Percentiles rank a stretch among this genome's conserved stretches.
Evolutionary conservation across 2,329 filamentous ascomycete genomes (phyloP).

Genomic region (Diplodia intermedia): DNA sequence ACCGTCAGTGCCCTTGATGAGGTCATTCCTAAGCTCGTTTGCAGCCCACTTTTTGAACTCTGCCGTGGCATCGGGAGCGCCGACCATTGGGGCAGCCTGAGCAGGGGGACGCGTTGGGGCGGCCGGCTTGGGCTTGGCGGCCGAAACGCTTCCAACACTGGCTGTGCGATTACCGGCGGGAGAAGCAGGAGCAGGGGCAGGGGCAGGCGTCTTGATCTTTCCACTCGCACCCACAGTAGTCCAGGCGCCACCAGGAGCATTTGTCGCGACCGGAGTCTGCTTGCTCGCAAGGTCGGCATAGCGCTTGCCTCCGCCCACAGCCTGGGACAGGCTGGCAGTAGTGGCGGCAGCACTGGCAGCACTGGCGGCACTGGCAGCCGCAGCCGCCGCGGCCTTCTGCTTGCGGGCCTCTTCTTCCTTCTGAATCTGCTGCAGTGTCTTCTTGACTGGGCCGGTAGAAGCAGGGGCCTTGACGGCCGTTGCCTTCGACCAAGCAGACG

Average conservation of each 20-base stretch:
- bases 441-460: slow-evolving; percentile 64
- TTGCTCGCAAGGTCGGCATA: slow-evolving; percentile 96
- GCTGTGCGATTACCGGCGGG: slow-evolving; percentile 56
- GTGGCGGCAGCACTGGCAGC: slow-evolving; percentile 55
- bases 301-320: slow-evolving; percentile 70
- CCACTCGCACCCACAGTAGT: slow-evolving; percentile 93
- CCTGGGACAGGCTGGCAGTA: slow-evolving; percentile 34
- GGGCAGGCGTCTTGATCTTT: slow-evolving; percentile 80
- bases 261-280: slow-evolving; percentile 55
- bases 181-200: slow-evolving; percentile 61
- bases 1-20: slow-evolving; percentile 73
- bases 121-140: slow-evolving; percentile 60
- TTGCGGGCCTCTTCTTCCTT: slow-evolving; percentile 94
- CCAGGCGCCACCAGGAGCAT: slow-evolving; percentile 70
- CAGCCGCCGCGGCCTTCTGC: slow-evolving; percentile 68
- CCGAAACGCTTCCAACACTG: slow-evolving; percentile 53
- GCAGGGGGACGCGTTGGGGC: slow-evolving; percentile 53
- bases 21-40: slow-evolving; percentile 75
- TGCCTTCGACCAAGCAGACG: slow-evolving; percentile 69
- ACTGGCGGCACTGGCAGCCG: slow-evolving; percentile 53
- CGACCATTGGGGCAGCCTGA: slow-evolving; percentile 55
- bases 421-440: slow-evolving; percentile 94
- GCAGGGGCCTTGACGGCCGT: slow-evolving; percentile 56
- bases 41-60: slow-evolving; percentile 95
- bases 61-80: slow-evolving; percentile 73